Conservation (phyloP, 2,329 filamentous ascomycete species). For the Lachnellula cervina region DNA sequence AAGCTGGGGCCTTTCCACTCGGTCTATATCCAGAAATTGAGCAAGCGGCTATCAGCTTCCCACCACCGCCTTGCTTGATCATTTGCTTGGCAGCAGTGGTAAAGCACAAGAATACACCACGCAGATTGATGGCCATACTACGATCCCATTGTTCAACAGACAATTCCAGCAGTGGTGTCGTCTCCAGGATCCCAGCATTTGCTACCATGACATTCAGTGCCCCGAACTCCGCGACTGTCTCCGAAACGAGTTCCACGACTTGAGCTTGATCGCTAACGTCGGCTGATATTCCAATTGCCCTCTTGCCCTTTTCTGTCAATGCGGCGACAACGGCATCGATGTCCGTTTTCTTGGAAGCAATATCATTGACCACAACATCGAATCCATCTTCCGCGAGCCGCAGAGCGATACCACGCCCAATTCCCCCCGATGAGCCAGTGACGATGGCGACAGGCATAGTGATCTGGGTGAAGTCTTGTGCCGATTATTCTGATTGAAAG, state of each 20-base stretch:
- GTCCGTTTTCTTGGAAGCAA: background rate
- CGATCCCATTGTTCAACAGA: background rate
- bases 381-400: constrained; percentile 1
- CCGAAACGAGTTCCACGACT: constrained; percentile 2
- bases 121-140: constrained; percentile 59
- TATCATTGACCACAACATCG: background rate
- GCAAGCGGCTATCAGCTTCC: constrained; percentile 8
- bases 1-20: constrained; percentile 52
- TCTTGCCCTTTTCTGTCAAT: background rate
- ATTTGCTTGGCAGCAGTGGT: constrained; percentile 56
- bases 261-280: background rate
- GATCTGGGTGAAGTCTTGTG: background rate
- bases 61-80: constrained; percentile 49
- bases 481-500: no score
- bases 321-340: no score
- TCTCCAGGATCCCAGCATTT: constrained; percentile 7
- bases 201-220: constrained; percentile 9
- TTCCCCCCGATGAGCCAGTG: background rate
- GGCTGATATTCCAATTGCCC: background rate
- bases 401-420: background rate
- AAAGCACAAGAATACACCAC: constrained; percentile 59
- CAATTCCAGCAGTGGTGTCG: constrained; percentile 1
- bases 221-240: background rate
- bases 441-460: background rate
- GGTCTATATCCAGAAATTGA: constrained; percentile 51